phyloP scores from a whole-genome alignment of 2,329 filamentous ascomycete genomes.

The Phoma sp. region DNA sequence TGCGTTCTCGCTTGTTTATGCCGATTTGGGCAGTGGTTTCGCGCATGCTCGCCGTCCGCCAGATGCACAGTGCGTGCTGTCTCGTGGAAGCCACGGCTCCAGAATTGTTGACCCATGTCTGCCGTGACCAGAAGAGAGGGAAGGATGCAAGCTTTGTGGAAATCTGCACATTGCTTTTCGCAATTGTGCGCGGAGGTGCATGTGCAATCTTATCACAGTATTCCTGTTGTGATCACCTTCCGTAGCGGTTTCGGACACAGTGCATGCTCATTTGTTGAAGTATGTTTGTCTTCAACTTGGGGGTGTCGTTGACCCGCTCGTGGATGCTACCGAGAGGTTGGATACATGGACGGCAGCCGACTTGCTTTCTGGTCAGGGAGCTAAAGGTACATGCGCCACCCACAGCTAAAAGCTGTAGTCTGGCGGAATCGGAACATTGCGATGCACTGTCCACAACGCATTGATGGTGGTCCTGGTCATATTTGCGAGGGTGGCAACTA shows the following conservation, averaged over 20 bases:
- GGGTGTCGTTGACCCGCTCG: constrained; percentile 6
- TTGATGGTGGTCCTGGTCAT: not conserved
- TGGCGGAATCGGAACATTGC: constrained; percentile 19
- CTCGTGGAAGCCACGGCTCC: constrained; percentile 31
- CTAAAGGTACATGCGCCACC: constrained; percentile 15
- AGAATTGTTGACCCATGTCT: constrained; percentile 4
- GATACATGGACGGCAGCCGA: constrained; percentile 20
- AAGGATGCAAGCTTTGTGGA: constrained; percentile 4
- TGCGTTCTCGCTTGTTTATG: constrained; percentile 25
- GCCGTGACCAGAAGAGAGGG: constrained; percentile 2
- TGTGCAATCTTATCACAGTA: not conserved
- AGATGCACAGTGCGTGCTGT: constrained; percentile 23
- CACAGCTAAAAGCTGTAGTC: constrained; percentile 22
- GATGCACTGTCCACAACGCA: not conserved
- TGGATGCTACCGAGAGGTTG: constrained; percentile 26
- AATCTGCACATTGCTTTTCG: constrained; percentile 3
- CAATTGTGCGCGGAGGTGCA: not conserved
- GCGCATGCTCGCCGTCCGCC: constrained; percentile 25
- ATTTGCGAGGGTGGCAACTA: not conserved
- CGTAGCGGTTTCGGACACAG: constrained; percentile 7
- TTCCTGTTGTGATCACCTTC: not conserved
- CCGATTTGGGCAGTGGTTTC: constrained; percentile 20
- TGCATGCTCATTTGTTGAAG: not conserved
- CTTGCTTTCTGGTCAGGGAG: constrained; percentile 19
- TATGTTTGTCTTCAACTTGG: not conserved